Base-by-base conservation (phyloP, 495 filamentous ascomycete genomes). In the Eremomyces bilateralis region DNA sequence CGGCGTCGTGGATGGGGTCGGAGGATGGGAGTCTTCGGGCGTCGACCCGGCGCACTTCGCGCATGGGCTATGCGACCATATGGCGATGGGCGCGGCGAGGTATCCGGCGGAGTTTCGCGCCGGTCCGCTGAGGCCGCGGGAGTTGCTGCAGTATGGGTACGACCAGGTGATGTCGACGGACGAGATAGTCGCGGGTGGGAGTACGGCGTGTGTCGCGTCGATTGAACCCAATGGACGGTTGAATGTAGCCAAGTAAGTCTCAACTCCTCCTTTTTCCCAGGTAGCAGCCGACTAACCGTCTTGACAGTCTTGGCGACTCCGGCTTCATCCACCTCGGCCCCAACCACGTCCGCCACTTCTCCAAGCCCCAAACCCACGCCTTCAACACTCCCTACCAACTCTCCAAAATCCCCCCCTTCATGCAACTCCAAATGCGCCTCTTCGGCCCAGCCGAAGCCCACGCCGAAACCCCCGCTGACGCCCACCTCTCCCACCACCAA, bases 301-400 rank as follows among this genome's bases (percentile, higher is more conserved):
- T 28, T 4, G 6, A 36, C 36, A 68, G 62, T 51, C 61, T 97
- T n/a, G 88, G 88, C 40, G 88, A 97, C 56, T 93, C 83, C n/a
- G 88, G 85, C 34, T 94, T 80, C 50, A 67, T 94, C 16, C 71
- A 91, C 31, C 54, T 95, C 35, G 70, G 82, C 16, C 63, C 74
- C 21, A 85, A 81, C 44, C 79, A 76, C 10, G 75, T 95, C 13
- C 76, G 83, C 45, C 65, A 78, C 29, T 71, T 69, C 50, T 88
- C 82, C 3, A 64, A 71, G 22, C 76, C 81, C 16, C 88, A 97
- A 52, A 95, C 80, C 0, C 90, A 97, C 51, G 81, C 76, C 16
- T 97, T 97, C 62, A 97, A 97, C 55, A 94, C 85, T 0, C 88
- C 88, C 2, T 95, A 75, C 53, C 88, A 97, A 54, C 69, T 97